These are phyloP conservation scores for Pelargonium australe DNA, from an alignment of 441 rosid species.

Conservation along the genomic window DNA sequence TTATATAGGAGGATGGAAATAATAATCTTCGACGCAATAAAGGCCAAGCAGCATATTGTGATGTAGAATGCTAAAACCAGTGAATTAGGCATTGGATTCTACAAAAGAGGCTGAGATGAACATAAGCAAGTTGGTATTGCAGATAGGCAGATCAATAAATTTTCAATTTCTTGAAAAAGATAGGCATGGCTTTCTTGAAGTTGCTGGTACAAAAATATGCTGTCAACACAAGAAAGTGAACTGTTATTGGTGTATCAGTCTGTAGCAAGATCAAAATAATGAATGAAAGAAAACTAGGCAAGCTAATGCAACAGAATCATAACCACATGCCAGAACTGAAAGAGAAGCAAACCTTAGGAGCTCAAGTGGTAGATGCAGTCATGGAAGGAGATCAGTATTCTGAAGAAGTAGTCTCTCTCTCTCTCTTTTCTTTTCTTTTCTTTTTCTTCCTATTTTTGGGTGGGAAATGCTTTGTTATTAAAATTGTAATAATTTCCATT, in stretches of 20 bases:
- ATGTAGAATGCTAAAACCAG: conserved; percentile 43
- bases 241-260: too few species aligned
- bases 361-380: not conserved
- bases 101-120: not conserved
- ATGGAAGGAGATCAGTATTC: not conserved
- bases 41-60: conserved; percentile 50
- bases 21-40: conserved; percentile 53
- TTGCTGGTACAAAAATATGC: not conserved
- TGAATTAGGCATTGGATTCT: conserved; percentile 41
- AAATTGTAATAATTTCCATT: not conserved
- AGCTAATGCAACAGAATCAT: too few species aligned
- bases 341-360: conserved; percentile 3
- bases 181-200: not conserved
- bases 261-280: not conserved
- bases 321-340: not conserved
- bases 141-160: not conserved
- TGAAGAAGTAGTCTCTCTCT: conserved; percentile 2
- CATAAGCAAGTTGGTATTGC: not conserved
- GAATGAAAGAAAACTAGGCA: too few species aligned
- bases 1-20: conserved; percentile 56
- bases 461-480: not conserved
- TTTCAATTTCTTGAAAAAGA: not conserved
- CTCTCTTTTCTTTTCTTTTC: too few species aligned
- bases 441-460: not conserved
- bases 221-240: too few species aligned